Percentiles rank a stretch among this genome's conserved stretches.
Conservation (phyloP, 441 rosid genomes). For the Jatropha podagrica region DNA sequence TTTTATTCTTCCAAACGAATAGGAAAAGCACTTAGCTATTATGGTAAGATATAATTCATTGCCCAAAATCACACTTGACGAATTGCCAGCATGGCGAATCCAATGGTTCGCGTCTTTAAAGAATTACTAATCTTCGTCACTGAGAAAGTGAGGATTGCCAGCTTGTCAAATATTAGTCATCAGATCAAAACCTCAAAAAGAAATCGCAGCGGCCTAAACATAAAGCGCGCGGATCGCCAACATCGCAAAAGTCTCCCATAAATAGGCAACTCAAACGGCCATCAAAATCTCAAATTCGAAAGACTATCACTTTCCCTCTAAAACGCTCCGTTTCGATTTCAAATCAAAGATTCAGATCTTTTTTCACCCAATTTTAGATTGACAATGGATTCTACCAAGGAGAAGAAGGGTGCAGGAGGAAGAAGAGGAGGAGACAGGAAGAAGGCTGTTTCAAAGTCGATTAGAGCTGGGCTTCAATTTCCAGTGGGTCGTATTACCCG, state of each 20-base stretch:
- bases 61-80: neutral
- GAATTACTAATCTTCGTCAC: neutral
- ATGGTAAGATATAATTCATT: neutral
- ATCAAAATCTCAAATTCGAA: neutral
- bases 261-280: neutral
- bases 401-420: conserved; percentile 60
- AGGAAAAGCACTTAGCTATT: no score
- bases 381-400: conserved; percentile 41
- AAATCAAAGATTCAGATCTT: neutral
- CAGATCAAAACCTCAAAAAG: neutral
- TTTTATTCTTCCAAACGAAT: no score
- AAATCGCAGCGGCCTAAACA: neutral
- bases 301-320: neutral
- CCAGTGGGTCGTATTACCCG: conserved; percentile 65
- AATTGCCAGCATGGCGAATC: conserved; percentile 13
- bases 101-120: neutral
- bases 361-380: neutral
- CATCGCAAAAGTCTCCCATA: neutral
- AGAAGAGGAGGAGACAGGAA: conserved; percentile 58
- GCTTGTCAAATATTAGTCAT: neutral
- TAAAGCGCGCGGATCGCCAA: conserved; percentile 22
- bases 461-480: conserved; percentile 60
- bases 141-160: neutral
- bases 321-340: neutral
- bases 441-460: conserved; percentile 55